Base-by-base conservation (phyloP, 148 eudicot genomes). In the Polygonum aviculare region DNA sequence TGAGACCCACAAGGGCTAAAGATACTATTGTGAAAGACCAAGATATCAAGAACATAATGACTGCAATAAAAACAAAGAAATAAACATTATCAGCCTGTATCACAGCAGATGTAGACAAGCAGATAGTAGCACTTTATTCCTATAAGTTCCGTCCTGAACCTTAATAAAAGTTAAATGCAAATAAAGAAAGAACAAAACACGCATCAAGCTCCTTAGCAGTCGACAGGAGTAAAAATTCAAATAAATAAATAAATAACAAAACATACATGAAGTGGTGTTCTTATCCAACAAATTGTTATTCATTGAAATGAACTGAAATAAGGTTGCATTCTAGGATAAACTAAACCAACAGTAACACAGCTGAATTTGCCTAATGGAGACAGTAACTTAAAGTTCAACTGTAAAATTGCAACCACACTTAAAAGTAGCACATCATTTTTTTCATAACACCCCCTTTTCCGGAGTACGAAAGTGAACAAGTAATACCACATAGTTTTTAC, bases 11-110 rank as follows among this genome's bases (percentile, higher is more conserved):
- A 60, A 95, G 90, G 75, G 99, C 98, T 65, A 95, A 83, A 79
- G 99, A 89, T 77, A 95, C 85, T 85, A 95, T 86, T 12, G 99
- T 93, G 85, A 95, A 95, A 51, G 91, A 80, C 99, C 99, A 95
- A 35, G 99, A 95, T 72, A 95, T 95, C 80, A 95, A 82, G 87
- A 95, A 93, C 99, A 95, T 95, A 77, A 93, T 95, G 76, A 95
- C 99, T 95, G 98, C 88, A 93, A 67, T 49, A 74, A 26, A 78
- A 77, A 80, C 19, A 71, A 72, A 78, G 69, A 75, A 74, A 63
- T 74, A 2, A 39, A 67, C 36, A 67, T 35, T 36, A 67, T 67
- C 72, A 12, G 19, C 5, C 36, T 67, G 45, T 2, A 14, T 65
- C 71, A 36, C 71, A 65, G 35, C n/a, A 65, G 15, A 36, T 65